These are phyloP conservation scores for Prosopis cineraria DNA, from an alignment of 306 rosid genomes.

Conservation along the genomic window DNA sequence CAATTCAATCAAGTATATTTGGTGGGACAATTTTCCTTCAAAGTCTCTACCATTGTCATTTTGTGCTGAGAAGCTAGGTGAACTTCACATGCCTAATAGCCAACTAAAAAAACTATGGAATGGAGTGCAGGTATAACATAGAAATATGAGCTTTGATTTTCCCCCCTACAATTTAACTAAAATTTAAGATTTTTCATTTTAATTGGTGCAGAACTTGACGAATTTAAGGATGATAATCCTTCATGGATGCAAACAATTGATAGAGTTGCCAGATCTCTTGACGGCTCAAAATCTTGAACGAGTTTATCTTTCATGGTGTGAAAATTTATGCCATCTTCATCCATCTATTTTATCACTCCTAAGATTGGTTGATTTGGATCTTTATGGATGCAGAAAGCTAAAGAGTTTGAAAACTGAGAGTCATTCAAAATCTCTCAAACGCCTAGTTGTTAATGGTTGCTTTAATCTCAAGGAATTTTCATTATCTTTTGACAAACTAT, in stretches of 20 bases:
- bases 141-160: background rate
- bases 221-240: constrained; percentile 14
- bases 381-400: background rate
- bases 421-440: background rate
- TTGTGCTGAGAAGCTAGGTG: constrained; percentile 7
- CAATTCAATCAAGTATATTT: constrained; percentile 22
- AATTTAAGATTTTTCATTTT: background rate
- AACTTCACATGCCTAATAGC: background rate
- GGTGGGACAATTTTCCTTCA: constrained; percentile 27
- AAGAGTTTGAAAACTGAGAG: background rate
- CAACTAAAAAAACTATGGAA: constrained; percentile 30
- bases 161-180: background rate
- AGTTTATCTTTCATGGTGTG: constrained; percentile 9
- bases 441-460: rapidly evolving
- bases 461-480: background rate
- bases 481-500: background rate
- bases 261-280: background rate
- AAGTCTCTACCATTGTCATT: constrained; percentile 29
- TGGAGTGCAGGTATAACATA: constrained; percentile 9
- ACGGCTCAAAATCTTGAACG: background rate
- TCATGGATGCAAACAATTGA: background rate
- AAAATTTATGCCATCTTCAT: background rate
- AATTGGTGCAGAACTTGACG: constrained; percentile 15
- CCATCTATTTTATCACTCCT: background rate
- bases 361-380: background rate